These are phyloP conservation scores for Coniella lustricola DNA, from an alignment of 2,329 filamentous ascomycete species.

Conservation along the genomic window DNA sequence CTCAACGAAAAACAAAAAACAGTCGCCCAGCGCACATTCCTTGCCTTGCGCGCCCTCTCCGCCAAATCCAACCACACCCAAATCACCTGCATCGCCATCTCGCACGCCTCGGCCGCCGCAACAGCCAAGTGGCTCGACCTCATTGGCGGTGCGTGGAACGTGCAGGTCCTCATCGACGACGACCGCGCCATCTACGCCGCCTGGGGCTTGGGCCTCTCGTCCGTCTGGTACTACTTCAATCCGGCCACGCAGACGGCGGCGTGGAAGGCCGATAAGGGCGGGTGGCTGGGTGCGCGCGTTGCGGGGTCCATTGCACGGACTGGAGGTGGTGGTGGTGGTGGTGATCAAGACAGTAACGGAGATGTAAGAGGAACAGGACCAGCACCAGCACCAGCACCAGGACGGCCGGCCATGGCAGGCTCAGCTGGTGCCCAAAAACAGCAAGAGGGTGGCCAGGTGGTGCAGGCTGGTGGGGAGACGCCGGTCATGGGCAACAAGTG, in stretches of 20 bases:
- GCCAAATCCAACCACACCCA: constrained; percentile 32
- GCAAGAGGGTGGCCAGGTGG: constrained; percentile 29
- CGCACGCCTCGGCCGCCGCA: constrained; percentile 49
- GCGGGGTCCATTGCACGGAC: constrained; percentile 36
- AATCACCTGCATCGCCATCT: constrained; percentile 51
- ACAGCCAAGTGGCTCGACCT: constrained; percentile 52
- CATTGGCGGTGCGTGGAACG: constrained; percentile 49
- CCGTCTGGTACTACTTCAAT: constrained; percentile 46
- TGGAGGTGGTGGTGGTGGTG: constrained; percentile 25
- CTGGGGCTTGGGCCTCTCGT: constrained; percentile 49
- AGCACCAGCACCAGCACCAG: no score
- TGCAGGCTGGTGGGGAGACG: constrained; percentile 34
- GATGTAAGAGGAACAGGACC: no score
- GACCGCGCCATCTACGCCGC: constrained; percentile 50
- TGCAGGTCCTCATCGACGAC: constrained; percentile 50
- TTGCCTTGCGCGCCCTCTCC: constrained; percentile 47
- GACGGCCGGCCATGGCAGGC: no score
- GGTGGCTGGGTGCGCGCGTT: constrained; percentile 46
- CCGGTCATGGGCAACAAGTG: constrained; percentile 46
- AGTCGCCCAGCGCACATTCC: constrained; percentile 52
- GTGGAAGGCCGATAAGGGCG: constrained; percentile 41
- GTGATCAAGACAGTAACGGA: constrained; percentile 36
- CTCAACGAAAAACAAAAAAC: neutral
- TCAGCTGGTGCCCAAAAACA: no score
- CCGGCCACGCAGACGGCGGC: constrained; percentile 44